Base-by-base conservation (phyloP, 176 grass and related monocot species). In the Eragrostis nindensis region DNA sequence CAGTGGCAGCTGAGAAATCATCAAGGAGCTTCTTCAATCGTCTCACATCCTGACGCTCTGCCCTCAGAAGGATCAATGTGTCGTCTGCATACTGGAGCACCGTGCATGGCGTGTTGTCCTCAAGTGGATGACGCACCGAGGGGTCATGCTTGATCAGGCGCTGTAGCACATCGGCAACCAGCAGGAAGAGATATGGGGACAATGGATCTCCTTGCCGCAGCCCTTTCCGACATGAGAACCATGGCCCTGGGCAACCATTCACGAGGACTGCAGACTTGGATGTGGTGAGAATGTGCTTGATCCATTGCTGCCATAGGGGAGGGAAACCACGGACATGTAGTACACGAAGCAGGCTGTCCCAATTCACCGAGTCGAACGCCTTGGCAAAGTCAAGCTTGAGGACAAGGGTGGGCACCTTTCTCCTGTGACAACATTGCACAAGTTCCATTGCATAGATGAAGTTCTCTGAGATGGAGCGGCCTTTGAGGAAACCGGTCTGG, bases 101-200 rank as follows among this genome's bases (percentile, higher is more conserved):
- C 0, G 7, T 3, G 3, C 48, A 73, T 0, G 42, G 1, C 1
- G 1, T 2, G n/a, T n/a, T n/a, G n/a, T n/a, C n/a, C n/a, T n/a
- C n/a, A n/a, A n/a, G n/a, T n/a, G n/a, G n/a, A n/a, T n/a, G n/a
- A n/a, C n/a, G n/a, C n/a, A n/a, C n/a, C n/a, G n/a, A n/a, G n/a
- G n/a, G n/a, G n/a, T n/a, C n/a, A n/a, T n/a, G n/a, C n/a, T n/a
- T n/a, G n/a, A n/a, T n/a, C n/a, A 73, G 0, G 0, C 0, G 6
- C 16, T 38, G 70, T 0, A 73, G 27, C 0, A 73, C 47, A 14
- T 73, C 70, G 0, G 47, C 48, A 0, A 73, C 70, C 0, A 73
- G 17, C 4, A 54, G 45, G 29, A 73, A 73, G 0, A 73, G 48
- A 8, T 73, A 73, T 0, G 70, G 70, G 1, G 70, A 73, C 1